phyloP scores from a whole-genome alignment of 176 grass and related monocot species.

The Eleusine indica region DNA sequence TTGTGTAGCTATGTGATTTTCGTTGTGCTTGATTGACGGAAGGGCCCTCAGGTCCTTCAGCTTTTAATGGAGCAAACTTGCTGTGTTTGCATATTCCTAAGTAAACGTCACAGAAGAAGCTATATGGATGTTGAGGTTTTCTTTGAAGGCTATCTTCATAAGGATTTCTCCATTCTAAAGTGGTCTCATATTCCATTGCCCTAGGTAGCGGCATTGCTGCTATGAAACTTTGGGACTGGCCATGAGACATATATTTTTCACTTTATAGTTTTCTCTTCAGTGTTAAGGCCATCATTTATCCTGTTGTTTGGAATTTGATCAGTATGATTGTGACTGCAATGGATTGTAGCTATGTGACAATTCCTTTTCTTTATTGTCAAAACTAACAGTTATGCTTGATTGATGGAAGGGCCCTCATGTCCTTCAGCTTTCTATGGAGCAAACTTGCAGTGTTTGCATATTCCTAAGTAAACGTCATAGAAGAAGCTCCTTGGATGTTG shows the following conservation, averaged over 20 bases:
- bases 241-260: slow-evolving; percentile 28
- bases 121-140: slow-evolving; percentile 20
- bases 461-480: slow-evolving; percentile 25
- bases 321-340: background rate
- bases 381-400: background rate
- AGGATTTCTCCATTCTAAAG: slow-evolving; percentile 35
- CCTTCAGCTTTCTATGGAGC: slow-evolving; percentile 33
- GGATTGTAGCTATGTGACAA: background rate
- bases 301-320: background rate
- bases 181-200: slow-evolving; percentile 21
- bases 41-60: background rate
- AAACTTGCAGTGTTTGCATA: slow-evolving; percentile 34
- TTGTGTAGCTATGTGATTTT: background rate
- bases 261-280: too few relatives aligned
- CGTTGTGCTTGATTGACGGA: background rate
- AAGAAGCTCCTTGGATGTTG: slow-evolving; percentile 17
- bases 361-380: background rate
- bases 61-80: slow-evolving; percentile 23
- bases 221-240: slow-evolving; percentile 29
- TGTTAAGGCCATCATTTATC: background rate
- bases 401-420: background rate
- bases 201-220: slow-evolving; percentile 3
- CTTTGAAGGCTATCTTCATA: background rate
- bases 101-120: slow-evolving; percentile 25
- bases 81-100: slow-evolving; percentile 39